A percentile compares a stretch with the other conserved stretches of the same genome.
Conservation (phyloP, 179 eudicot genomes). For the Beta lomatogona region DNA sequence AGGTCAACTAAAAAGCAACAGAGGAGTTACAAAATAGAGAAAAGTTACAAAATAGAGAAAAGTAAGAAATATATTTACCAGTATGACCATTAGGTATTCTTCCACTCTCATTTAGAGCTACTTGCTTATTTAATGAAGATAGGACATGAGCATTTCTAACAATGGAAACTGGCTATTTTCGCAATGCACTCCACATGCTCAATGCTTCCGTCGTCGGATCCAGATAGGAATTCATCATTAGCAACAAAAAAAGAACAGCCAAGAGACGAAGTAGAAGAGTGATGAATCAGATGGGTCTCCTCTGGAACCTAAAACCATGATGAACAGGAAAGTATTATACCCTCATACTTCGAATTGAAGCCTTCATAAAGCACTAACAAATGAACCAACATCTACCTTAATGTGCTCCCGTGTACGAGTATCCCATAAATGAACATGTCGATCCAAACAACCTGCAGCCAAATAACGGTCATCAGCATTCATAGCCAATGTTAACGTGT, state of each 20-base stretch:
- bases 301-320: conserved; percentile 70
- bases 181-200: conserved; percentile 76
- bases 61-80: conserved; percentile 42
- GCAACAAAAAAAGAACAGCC: conserved; percentile 81
- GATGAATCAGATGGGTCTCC: conserved; percentile 76
- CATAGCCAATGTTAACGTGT: conserved; percentile 70
- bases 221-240: conserved; percentile 87
- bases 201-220: conserved; percentile 95
- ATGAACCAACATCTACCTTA: conserved; percentile 51
- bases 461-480: conserved; percentile 92
- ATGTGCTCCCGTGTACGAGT: conserved; percentile 76
- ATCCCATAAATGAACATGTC: conserved; percentile 97
- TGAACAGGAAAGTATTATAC: background rate
- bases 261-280: conserved; percentile 80
- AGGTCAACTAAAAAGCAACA: background rate
- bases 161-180: conserved; percentile 86
- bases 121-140: conserved; percentile 24
- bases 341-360: background rate
- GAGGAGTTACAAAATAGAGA: background rate
- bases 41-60: background rate
- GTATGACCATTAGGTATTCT: conserved; percentile 58
- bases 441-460: conserved; percentile 90
- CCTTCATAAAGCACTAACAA: background rate
- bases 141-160: conserved; percentile 78
- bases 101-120: conserved; percentile 37